Evolutionary conservation across 345 rosid genomes (phyloP), one percentile per base, ranked within the genome.

Genomic region (Linum trigynum): DNA sequence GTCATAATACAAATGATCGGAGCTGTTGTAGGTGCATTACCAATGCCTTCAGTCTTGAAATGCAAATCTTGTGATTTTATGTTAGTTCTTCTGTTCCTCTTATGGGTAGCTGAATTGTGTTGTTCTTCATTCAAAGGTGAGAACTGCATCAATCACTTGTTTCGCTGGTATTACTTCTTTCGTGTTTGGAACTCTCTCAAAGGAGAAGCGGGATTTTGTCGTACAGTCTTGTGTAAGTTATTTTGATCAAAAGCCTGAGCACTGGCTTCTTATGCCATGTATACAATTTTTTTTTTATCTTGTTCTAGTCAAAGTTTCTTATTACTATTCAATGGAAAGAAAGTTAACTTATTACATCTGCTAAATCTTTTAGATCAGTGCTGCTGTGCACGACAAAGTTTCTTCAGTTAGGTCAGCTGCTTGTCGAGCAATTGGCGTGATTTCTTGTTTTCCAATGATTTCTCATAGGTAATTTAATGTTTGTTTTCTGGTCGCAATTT

Each of bases 371-470:
- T 66, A 92, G 97, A 76, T 85, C 59, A 72, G 63, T 75, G 86
- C 94, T 69, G 96, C 94, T 64, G 69, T 74, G 62, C 67, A 78
- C 73, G 97, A 92, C 71, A 79, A 69, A 59, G 79, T 81, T 69
- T 86, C 98, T 71, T 78, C 88, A n/a, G 94, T 92, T 57, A 79
- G 90, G 78, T 86, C 94, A 70, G 97, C 97, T 74, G 87, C 96
- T 75, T 92, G 98, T 81, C 94, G 96, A 75, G 98, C 91, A 70
- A 86, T 92, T 73, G 97, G 98, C 59, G 97, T 92, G 56, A 68
- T 86, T 63, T 84, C 90, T 71, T 90, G 94, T 80, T 90, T 92
- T 81, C 96, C 73, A 38, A 84, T 80, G 75, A 72, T 81, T 68
- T 78, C 81, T 75, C 74, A 65, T 70, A 84, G 97, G 97, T 92